Evolutionary conservation across 345 rosid species (phyloP).

Genomic region (Eucalyptus rudis): DNA sequence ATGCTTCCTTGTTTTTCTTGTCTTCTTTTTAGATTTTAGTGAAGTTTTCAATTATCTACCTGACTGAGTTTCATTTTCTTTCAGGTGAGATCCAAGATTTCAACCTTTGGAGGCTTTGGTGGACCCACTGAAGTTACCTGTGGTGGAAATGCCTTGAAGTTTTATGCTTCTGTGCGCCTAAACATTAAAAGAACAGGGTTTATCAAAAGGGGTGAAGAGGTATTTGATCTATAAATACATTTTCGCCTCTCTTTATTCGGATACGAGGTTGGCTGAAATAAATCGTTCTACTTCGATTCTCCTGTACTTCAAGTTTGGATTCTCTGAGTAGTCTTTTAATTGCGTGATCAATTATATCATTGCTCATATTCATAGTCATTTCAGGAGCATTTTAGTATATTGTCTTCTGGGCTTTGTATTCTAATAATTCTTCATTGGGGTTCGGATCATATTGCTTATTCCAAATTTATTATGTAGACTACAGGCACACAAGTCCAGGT

Average conservation of each 20-base stretch:
- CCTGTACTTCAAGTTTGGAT: neutral
- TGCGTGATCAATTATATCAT: neutral
- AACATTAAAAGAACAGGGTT: slow-evolving; percentile 58
- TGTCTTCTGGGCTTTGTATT: neutral
- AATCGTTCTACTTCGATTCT: neutral
- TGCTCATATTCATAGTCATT: neutral
- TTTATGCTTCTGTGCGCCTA: slow-evolving; percentile 91
- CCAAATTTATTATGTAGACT: slow-evolving; percentile 27
- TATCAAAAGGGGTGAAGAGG: slow-evolving; percentile 91
- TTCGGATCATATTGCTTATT: neutral
- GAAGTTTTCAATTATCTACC: neutral
- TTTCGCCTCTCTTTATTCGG: neutral
- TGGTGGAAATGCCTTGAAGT: slow-evolving; percentile 98
- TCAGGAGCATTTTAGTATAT: neutral
- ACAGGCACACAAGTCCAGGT: slow-evolving; percentile 63
- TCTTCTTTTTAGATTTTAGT: neutral
- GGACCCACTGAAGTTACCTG: slow-evolving; percentile 96
- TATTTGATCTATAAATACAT: neutral
- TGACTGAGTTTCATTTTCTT: neutral
- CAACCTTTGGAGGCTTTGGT: slow-evolving; percentile 88
- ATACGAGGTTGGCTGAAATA: neutral
- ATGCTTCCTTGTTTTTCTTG: neutral
- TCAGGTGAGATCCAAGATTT: slow-evolving; percentile 82
- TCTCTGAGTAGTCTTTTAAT: neutral
- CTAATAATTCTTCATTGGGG: neutral